phyloP scores from a whole-genome alignment of 1,284 basidiomycete genomes.

The Schizopora paradoxa region DNA sequence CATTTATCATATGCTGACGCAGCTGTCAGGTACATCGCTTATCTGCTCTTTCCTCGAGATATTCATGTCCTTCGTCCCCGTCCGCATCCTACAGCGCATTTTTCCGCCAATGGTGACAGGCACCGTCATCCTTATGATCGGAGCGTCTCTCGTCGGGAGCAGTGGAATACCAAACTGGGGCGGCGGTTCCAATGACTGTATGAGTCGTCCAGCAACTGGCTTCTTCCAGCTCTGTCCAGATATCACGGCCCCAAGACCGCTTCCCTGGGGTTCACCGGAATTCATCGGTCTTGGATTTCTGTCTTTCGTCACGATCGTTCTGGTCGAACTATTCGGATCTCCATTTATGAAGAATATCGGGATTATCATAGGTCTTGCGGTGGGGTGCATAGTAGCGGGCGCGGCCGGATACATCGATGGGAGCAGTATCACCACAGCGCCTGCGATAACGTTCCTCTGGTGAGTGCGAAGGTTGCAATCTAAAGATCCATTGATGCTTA shows the following conservation, averaged over 20 bases:
- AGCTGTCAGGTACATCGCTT: conserved; percentile 57
- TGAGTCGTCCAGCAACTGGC: conserved; percentile 50
- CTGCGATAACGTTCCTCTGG: conserved; percentile 79
- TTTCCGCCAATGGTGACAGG: conserved; percentile 84
- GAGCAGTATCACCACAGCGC: conserved; percentile 56
- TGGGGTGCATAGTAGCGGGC: conserved; percentile 77
- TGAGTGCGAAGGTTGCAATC: conserved; percentile 19
- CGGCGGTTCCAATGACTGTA: conserved; percentile 72
- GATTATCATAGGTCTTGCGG: conserved; percentile 66
- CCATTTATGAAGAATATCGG: conserved; percentile 79
- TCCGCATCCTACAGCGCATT: conserved; percentile 55
- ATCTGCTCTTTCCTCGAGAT: conserved; percentile 82
- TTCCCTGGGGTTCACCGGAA: conserved; percentile 72
- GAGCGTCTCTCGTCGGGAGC: conserved; percentile 66
- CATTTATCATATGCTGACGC: conserved; percentile 2
- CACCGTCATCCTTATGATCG: conserved; percentile 73
- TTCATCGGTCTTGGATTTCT: conserved; percentile 86
- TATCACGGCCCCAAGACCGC: conserved; percentile 53
- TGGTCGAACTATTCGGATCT: conserved; percentile 75
- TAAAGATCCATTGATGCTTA: conserved; percentile 5
- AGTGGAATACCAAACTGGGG: conserved; percentile 81
- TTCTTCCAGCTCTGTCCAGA: conserved; percentile 68
- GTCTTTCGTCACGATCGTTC: conserved; percentile 70
- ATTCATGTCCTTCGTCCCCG: conserved; percentile 67
- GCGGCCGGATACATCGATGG: conserved; percentile 69